Evolutionary conservation across 805 yeast species (phyloP).

Genomic region (Wickerhamia fluorescens): DNA sequence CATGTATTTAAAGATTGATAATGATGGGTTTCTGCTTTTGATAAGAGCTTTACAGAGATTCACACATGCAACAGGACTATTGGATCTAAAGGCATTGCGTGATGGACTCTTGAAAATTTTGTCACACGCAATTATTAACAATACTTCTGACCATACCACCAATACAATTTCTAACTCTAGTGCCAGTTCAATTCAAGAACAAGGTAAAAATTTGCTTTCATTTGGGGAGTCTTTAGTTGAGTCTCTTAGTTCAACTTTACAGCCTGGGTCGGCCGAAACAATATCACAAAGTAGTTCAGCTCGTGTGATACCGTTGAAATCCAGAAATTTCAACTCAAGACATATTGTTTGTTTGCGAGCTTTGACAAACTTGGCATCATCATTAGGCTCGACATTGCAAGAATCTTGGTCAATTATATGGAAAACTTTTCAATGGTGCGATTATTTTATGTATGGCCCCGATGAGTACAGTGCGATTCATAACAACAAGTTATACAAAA

Average conservation of each 20-base stretch:
- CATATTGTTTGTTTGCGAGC: slow-evolving; percentile 77
- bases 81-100: slow-evolving; percentile 50
- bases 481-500: slow-evolving; percentile 26
- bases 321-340: slow-evolving; percentile 51
- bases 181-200: slow-evolving; percentile 10
- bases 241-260: slow-evolving; percentile 35
- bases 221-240: slow-evolving; percentile 48
- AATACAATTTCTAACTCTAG: slow-evolving; percentile 1
- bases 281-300: neutral
- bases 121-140: slow-evolving; percentile 18
- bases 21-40: slow-evolving; percentile 57
- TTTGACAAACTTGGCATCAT: slow-evolving; percentile 63
- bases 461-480: slow-evolving; percentile 23
- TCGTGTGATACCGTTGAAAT: slow-evolving; percentile 2
- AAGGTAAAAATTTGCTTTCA: slow-evolving; percentile 32
- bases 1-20: slow-evolving; percentile 61
- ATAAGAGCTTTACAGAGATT: slow-evolving; percentile 73
- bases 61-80: slow-evolving; percentile 74
- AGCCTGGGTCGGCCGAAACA: neutral
- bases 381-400: slow-evolving; percentile 70
- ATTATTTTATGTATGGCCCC: slow-evolving; percentile 59
- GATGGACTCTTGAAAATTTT: slow-evolving; percentile 38
- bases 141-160: slow-evolving; percentile 4
- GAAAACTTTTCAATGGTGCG: slow-evolving; percentile 72
- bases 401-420: slow-evolving; percentile 56